These are phyloP conservation scores for Arthrobotrys iridis DNA, from an alignment of 2,329 filamentous ascomycete species.

Conservation along the genomic window DNA sequence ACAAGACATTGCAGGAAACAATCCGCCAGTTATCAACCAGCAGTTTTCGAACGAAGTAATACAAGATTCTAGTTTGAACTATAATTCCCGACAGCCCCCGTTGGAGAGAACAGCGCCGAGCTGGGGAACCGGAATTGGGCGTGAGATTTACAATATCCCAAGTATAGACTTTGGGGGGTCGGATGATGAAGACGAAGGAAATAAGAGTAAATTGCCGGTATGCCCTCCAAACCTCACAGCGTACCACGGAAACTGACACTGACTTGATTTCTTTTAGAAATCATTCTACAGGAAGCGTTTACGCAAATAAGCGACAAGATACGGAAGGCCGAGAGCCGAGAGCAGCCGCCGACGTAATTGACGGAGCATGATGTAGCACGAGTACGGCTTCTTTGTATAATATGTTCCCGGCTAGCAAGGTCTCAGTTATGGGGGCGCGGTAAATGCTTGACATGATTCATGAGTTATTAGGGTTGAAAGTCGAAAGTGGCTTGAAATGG, in stretches of 20 bases:
- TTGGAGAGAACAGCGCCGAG: neutral
- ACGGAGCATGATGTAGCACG: neutral
- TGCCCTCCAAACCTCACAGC: no score
- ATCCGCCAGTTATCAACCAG: neutral
- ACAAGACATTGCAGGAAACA: neutral
- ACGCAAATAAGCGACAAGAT: conserved; percentile 13
- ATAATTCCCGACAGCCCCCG: neutral
- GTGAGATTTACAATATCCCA: neutral
- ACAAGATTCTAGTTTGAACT: neutral
- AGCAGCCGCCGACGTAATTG: conserved; percentile 14
- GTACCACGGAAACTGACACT: neutral
- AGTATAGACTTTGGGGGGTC: neutral
- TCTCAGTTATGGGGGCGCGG: neutral
- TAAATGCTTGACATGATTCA: no score
- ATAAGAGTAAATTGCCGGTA: neutral
- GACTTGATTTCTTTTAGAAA: conserved; percentile 9
- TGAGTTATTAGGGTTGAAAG: no score
- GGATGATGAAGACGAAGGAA: neutral
- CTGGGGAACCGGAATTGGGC: neutral
- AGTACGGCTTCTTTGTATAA: neutral
- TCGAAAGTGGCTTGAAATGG: no score
- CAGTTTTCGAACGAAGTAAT: neutral
- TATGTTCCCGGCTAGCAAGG: neutral
- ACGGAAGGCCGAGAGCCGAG: conserved; percentile 21
- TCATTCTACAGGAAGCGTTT: conserved; percentile 21